phyloP scores from a whole-genome alignment of 2,329 filamentous ascomycete genomes.

The Aspergillus hortae region DNA sequence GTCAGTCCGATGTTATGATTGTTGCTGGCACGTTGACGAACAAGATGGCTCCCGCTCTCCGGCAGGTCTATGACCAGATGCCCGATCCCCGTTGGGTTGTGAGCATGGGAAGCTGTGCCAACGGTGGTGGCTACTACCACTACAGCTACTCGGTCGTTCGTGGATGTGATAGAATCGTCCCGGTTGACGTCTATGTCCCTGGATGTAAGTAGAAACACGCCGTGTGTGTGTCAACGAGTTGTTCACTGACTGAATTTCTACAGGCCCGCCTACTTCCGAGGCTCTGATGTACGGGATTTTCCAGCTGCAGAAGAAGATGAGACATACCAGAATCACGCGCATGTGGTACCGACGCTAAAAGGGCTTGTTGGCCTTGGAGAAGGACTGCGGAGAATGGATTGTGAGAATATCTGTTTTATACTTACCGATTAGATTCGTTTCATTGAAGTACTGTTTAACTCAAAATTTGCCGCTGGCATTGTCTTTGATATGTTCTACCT shows the following conservation, averaged over 20 bases:
- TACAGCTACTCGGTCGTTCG: slow-evolving; percentile 78
- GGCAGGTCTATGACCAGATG: slow-evolving; percentile 95
- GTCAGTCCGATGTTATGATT: slow-evolving; percentile 90
- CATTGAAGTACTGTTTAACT: not conserved
- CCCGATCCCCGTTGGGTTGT: slow-evolving; percentile 87
- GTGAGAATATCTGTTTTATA: not conserved
- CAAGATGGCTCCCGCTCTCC: slow-evolving; percentile 89
- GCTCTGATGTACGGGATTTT: slow-evolving; percentile 65
- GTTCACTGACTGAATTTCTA: not conserved
- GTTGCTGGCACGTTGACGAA: slow-evolving; percentile 90
- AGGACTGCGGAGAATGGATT: not conserved
- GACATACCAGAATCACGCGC: slow-evolving; percentile 53
- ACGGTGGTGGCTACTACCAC: slow-evolving; percentile 84
- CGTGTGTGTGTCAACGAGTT: too few species aligned
- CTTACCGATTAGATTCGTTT: not conserved
- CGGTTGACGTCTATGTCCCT: slow-evolving; percentile 83
- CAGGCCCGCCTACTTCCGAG: slow-evolving; percentile 52
- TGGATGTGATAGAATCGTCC: slow-evolving; percentile 74
- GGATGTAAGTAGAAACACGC: slow-evolving; percentile 59
- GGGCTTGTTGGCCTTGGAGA: not conserved
- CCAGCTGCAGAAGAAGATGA: slow-evolving; percentile 77
- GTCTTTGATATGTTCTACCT: too few species aligned
- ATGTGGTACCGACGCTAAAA: slow-evolving; percentile 55
- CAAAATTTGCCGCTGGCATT: too few species aligned
- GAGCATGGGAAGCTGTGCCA: slow-evolving; percentile 82